phyloP scores from a whole-genome alignment of 2,329 filamentous ascomycete genomes.

The Arthrobotrys sinensis region DNA sequence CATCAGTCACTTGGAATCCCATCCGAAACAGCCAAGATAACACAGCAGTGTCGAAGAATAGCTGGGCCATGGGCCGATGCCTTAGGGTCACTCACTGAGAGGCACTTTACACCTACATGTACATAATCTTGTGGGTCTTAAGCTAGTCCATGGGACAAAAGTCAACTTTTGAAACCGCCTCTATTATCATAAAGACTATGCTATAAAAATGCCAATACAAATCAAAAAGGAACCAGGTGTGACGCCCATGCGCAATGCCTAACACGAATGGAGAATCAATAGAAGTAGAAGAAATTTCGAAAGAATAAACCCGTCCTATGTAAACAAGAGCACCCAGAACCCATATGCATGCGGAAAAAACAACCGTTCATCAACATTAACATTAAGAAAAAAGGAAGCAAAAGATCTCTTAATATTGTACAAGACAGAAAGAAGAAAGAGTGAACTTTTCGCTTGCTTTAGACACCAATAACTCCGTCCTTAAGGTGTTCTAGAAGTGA shows the following conservation, averaged over 20 bases:
- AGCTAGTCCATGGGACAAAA: background rate
- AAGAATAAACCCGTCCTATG: constrained; percentile 31
- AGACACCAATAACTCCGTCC: constrained; percentile 52
- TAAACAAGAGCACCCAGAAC: constrained; percentile 26
- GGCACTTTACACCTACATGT: background rate
- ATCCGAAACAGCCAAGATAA: constrained; percentile 10
- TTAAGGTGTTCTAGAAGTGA: constrained; percentile 59
- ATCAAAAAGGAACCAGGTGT: background rate
- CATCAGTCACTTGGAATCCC: background rate
- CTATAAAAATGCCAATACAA: constrained; percentile 3
- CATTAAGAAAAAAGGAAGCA: constrained; percentile 59
- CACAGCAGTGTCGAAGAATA: background rate
- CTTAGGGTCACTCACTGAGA: background rate
- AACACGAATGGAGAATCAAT: constrained; percentile 18
- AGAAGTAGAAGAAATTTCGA: background rate
- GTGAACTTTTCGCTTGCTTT: constrained; percentile 58
- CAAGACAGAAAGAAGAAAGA: constrained; percentile 54
- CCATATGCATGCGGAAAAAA: constrained; percentile 36
- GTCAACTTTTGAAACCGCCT: background rate
- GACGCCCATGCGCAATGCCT: constrained; percentile 21
- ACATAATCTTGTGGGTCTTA: background rate
- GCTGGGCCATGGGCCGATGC: background rate
- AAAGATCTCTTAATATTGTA: constrained; percentile 53
- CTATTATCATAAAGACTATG: constrained; percentile 6
- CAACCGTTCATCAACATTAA: constrained; percentile 50